phyloP scores from a whole-genome alignment of 2,329 filamentous ascomycete species.

The Pseudogymnoascus sp. region DNA sequence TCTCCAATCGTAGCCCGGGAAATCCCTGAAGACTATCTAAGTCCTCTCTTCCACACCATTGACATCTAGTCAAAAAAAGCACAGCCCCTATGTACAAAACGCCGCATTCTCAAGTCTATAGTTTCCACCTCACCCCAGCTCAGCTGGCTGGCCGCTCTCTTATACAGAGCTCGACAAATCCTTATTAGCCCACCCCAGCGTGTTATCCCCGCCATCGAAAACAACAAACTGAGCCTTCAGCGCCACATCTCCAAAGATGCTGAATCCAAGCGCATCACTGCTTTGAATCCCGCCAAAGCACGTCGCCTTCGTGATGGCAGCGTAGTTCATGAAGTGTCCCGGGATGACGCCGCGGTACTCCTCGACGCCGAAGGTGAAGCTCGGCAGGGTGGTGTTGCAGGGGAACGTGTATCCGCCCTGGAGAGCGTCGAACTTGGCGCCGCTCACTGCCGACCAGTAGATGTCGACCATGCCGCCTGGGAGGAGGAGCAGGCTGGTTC shows the following conservation, averaged over 20 bases:
- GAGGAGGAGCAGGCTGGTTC: slow-evolving; percentile 29
- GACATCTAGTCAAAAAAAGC: background rate
- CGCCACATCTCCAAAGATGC: slow-evolving; percentile 26
- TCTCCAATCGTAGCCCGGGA: background rate
- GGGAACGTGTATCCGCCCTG: slow-evolving; percentile 28
- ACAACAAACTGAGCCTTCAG: slow-evolving; percentile 29
- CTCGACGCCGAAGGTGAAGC: slow-evolving; percentile 28
- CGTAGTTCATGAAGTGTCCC: slow-evolving; percentile 28
- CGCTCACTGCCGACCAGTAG: slow-evolving; percentile 29
- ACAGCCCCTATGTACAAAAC: background rate
- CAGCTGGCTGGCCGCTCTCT: background rate
- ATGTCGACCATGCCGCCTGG: slow-evolving; percentile 23
- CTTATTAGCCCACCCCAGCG: slow-evolving; percentile 14
- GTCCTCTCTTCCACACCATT: background rate
- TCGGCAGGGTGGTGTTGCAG: slow-evolving; percentile 25
- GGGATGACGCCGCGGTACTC: slow-evolving; percentile 22
- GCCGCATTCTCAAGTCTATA: background rate
- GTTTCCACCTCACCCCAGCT: background rate
- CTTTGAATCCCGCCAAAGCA: slow-evolving; percentile 20
- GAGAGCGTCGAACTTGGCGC: slow-evolving; percentile 19
- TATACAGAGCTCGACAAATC: background rate
- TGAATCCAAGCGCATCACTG: slow-evolving; percentile 19
- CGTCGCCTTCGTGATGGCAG: slow-evolving; percentile 13
- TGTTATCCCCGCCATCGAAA: slow-evolving; percentile 21
- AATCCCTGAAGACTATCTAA: background rate